Conservation (phyloP, 2,329 filamentous ascomycete species). For the Fusarium oligoseptatum region DNA sequence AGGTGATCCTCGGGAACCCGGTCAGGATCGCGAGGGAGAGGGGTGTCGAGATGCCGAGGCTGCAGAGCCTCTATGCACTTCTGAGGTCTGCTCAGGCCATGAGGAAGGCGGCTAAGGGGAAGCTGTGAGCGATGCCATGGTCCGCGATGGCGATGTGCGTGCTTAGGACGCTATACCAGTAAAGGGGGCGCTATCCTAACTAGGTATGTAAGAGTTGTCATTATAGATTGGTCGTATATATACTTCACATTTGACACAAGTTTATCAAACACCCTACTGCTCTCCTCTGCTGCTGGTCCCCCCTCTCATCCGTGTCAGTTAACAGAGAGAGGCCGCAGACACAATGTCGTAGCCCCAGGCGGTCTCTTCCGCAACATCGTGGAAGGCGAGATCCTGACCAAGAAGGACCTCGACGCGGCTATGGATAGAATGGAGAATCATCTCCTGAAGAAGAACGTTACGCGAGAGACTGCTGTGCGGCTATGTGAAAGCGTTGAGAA, state of each 20-base stretch:
- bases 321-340: too few relatives aligned
- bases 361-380: too few relatives aligned
- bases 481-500: too few relatives aligned
- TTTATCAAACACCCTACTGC: background rate
- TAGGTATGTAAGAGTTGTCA: background rate
- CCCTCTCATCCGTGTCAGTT: background rate
- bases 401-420: too few relatives aligned
- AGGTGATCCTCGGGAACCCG: conserved; percentile 80
- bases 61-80: conserved; percentile 77
- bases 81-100: conserved; percentile 71
- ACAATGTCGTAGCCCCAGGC: too few relatives aligned
- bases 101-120: conserved; percentile 56
- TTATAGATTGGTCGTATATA: background rate
- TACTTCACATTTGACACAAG: background rate
- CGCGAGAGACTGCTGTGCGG: too few relatives aligned
- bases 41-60: conserved; percentile 74
- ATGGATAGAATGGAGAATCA: too few relatives aligned
- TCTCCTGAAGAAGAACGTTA: too few relatives aligned
- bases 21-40: conserved; percentile 73
- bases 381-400: too few relatives aligned
- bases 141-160: background rate
- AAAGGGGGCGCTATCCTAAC: background rate
- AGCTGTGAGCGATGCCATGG: conserved; percentile 10
- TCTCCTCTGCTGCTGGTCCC: background rate
- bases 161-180: background rate